These are phyloP conservation scores for Fragosphaeria purpurea DNA, from an alignment of 2,329 filamentous ascomycete genomes.

Conservation along the genomic window DNA sequence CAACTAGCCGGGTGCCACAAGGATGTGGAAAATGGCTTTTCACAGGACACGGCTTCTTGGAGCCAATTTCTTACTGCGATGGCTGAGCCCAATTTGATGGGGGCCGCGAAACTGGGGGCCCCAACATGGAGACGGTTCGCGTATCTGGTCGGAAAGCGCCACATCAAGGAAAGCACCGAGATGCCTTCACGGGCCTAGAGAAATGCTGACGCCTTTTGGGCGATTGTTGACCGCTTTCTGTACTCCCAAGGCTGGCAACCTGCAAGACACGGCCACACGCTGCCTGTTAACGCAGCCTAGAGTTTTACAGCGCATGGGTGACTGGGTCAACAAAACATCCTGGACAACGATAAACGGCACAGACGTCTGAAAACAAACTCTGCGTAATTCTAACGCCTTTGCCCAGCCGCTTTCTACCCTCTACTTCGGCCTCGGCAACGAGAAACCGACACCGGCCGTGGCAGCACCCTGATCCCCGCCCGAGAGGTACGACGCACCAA, in stretches of 20 bases:
- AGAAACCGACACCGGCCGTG: neutral
- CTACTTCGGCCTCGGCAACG: neutral
- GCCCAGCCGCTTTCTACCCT: too few species aligned
- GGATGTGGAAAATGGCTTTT: conserved; percentile 20
- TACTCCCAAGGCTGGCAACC: conserved; percentile 10
- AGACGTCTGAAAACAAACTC: too few species aligned
- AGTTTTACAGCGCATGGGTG: conserved; percentile 35
- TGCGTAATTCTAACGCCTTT: too few species aligned
- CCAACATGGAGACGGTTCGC: conserved; percentile 30
- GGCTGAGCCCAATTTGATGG: conserved; percentile 9
- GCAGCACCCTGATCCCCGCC: too few species aligned
- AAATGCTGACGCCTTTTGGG: conserved; percentile 39
- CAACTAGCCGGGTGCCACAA: conserved; percentile 8
- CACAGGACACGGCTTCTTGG: conserved; percentile 8
- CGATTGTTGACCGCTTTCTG: conserved; percentile 20
- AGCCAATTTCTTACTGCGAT: conserved; percentile 11
- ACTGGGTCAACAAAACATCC: conserved; percentile 29
- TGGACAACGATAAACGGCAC: too few species aligned
- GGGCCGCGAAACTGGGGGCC: conserved; percentile 17
- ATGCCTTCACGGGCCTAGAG: conserved; percentile 35
- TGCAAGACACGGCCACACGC: conserved; percentile 18
- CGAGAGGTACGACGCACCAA: too few species aligned
- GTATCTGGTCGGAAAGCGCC: conserved; percentile 33
- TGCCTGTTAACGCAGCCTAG: conserved; percentile 24
- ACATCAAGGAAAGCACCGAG: conserved; percentile 33